phyloP scores from a whole-genome alignment of 78 protist genomes.

The Tieghemostelium lacteum region DNA sequence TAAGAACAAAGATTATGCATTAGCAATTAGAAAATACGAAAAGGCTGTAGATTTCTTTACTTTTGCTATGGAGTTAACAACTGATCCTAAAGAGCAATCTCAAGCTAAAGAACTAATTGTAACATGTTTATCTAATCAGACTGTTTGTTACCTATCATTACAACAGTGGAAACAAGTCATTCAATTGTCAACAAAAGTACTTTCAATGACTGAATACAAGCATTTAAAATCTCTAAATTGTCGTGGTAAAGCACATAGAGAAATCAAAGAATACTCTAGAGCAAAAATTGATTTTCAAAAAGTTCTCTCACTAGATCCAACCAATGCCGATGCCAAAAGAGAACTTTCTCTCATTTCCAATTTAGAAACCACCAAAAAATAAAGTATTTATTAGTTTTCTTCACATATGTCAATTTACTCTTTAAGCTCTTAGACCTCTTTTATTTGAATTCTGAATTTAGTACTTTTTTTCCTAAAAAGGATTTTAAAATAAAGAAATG shows the following conservation, averaged over 20 bases:
- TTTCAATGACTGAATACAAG: not conserved
- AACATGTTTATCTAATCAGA: conserved; percentile 10
- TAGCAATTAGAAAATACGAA: conserved; percentile 18
- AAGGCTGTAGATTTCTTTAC: not conserved
- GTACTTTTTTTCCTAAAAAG: too few relatives aligned
- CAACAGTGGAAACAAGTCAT: conserved; percentile 6
- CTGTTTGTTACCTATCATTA: not conserved
- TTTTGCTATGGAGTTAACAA: not conserved
- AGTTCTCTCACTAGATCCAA: conserved; percentile 6
- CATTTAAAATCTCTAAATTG: conserved; percentile 12
- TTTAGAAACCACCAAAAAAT: not conserved
- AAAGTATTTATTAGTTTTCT: not conserved
- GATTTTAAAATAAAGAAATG: too few relatives aligned
- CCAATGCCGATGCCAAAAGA: not conserved
- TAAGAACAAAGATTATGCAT: not conserved
- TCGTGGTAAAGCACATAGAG: conserved; percentile 21
- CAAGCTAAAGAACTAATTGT: not conserved
- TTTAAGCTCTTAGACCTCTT: too few relatives aligned
- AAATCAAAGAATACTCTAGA: not conserved
- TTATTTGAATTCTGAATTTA: too few relatives aligned
- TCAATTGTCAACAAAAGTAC: not conserved
- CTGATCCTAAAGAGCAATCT: not conserved
- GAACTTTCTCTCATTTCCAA: not conserved
- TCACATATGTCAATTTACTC: too few relatives aligned
- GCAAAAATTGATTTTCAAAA: not conserved